Evolutionary conservation across 1,284 basidiomycete species (phyloP).

Genomic region (Leccinum insolens): DNA sequence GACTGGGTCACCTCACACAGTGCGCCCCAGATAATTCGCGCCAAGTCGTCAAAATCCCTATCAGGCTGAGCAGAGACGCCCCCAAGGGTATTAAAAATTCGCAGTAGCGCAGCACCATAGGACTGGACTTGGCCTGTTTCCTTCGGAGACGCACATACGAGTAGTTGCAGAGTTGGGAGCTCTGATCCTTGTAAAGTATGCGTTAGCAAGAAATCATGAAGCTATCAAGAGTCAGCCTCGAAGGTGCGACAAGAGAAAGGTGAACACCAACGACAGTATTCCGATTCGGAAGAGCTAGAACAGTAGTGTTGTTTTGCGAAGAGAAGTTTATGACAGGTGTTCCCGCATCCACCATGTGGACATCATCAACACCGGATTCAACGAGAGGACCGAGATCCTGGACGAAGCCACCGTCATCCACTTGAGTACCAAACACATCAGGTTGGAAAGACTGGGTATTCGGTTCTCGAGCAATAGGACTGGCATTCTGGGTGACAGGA

Average conservation of each 20-base stretch:
- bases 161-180: slow-evolving; percentile 55
- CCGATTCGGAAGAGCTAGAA: slow-evolving; percentile 47
- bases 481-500: slow-evolving; percentile 10
- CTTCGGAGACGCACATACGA: slow-evolving; percentile 46
- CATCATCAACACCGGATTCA: slow-evolving; percentile 20
- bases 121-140: slow-evolving; percentile 31
- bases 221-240: slow-evolving; percentile 38
- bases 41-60: slow-evolving; percentile 32
- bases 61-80: slow-evolving; percentile 38
- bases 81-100: slow-evolving; percentile 54
- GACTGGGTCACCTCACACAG: slow-evolving; percentile 41
- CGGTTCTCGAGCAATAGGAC: slow-evolving; percentile 5
- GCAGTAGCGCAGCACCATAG: slow-evolving; percentile 46
- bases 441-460: slow-evolving; percentile 11
- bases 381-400: slow-evolving; percentile 20
- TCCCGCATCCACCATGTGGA: slow-evolving; percentile 27
- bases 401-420: slow-evolving; percentile 14
- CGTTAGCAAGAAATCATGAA: slow-evolving; percentile 59
- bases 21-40: slow-evolving; percentile 38
- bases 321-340: slow-evolving; percentile 11
- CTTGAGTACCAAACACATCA: slow-evolving; percentile 17
- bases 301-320: slow-evolving; percentile 36
- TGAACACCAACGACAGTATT: slow-evolving; percentile 52
- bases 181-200: slow-evolving; percentile 47
- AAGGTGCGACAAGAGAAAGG: slow-evolving; percentile 2